Evolutionary conservation across 805 yeast species (phyloP).

Genomic region (Candida silvicultrix): DNA sequence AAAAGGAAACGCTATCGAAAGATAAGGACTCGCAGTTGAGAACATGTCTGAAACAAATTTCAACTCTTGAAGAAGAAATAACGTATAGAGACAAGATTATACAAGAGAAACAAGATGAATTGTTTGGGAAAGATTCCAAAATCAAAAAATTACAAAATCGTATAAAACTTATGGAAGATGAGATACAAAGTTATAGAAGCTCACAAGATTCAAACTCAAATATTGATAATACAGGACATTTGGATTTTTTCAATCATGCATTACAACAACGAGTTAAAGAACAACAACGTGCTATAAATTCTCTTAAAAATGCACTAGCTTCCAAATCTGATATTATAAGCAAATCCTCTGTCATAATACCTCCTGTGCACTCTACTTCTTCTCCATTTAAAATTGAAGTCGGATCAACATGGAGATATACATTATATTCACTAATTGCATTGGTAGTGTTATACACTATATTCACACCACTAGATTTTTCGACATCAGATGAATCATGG

Average conservation of each 20-base stretch:
- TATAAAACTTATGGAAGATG: conserved; percentile 2
- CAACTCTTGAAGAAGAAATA: conserved; percentile 17
- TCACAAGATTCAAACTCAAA: neutral
- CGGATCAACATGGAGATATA: neutral
- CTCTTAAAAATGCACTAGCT: conserved; percentile 8
- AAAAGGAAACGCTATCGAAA: conserved; percentile 3
- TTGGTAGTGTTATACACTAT: neutral
- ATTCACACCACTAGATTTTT: neutral
- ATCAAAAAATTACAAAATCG: conserved; percentile 6
- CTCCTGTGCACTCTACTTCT: neutral
- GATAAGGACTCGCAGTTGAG: neutral
- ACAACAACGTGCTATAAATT: conserved; percentile 13
- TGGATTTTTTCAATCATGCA: conserved; percentile 9
- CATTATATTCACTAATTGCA: neutral
- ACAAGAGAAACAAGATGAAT: conserved; percentile 7
- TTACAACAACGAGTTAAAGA: conserved; percentile 12
- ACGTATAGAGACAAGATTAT: conserved; percentile 18
- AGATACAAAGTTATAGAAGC: conserved; percentile 3
- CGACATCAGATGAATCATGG: no score
- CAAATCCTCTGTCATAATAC: neutral
- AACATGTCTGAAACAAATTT: conserved; percentile 3
- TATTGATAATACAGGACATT: neutral
- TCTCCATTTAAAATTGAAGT: neutral
- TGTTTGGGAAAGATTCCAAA: conserved; percentile 5
- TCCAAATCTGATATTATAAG: conserved; percentile 4